phyloP scores from a whole-genome alignment of 2,329 filamentous ascomycete species.

The Arthrinium puccinioides region DNA sequence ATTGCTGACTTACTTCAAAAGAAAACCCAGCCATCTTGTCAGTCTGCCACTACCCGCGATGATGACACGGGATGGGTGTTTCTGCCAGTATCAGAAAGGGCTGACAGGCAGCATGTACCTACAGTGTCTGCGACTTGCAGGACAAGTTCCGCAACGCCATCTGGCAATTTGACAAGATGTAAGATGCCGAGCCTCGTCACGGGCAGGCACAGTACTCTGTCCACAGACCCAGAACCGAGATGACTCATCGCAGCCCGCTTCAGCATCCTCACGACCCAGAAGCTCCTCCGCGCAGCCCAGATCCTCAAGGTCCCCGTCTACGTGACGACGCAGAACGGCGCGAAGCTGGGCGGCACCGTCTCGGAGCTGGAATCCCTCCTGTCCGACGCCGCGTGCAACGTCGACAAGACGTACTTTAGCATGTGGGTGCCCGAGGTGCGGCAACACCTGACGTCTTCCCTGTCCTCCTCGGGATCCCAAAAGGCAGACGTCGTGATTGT shows the following conservation, averaged over 20 bases:
- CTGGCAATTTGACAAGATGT: conserved; percentile 79
- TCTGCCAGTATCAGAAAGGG: too few species aligned
- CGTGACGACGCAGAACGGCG: conserved; percentile 77
- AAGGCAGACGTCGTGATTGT: conserved; percentile 62
- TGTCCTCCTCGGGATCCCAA: conserved; percentile 12
- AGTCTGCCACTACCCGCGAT: too few species aligned
- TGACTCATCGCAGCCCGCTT: conserved; percentile 4
- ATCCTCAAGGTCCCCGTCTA: conserved; percentile 70
- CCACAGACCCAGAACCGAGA: too few species aligned
- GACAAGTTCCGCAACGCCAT: conserved; percentile 85
- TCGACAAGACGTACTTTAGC: conserved; percentile 85
- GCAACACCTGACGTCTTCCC: conserved; percentile 18
- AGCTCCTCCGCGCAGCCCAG: conserved; percentile 58
- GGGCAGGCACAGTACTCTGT: too few species aligned
- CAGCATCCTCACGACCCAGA: conserved; percentile 59
- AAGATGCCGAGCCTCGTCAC: too few species aligned
- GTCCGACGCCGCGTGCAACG: conserved; percentile 43
- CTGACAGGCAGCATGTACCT: not conserved
- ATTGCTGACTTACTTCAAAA: too few species aligned
- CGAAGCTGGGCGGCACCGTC: conserved; percentile 74
- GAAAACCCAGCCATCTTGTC: too few species aligned
- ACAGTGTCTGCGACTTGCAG: conserved; percentile 87
- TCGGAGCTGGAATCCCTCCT: conserved; percentile 56
- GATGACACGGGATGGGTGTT: too few species aligned
- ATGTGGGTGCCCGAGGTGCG: conserved; percentile 72